Evolutionary conservation across 2,329 filamentous ascomycete species (phyloP).

Genomic region (Ciborinia camelliae): DNA sequence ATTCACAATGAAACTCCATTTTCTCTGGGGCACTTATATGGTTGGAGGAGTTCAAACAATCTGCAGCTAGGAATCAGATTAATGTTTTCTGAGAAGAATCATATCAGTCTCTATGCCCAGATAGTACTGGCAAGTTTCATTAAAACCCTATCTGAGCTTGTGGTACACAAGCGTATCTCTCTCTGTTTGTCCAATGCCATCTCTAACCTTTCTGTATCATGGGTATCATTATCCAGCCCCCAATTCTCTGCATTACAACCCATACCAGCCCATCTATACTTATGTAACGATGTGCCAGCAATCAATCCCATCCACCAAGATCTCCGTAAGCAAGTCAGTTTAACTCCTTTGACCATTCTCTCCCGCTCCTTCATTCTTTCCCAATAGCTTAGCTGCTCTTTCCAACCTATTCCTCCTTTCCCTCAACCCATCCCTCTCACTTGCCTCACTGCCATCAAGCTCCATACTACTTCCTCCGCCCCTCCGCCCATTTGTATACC

Average conservation of each 20-base stretch:
- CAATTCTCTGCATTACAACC: background rate
- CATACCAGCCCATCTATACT: background rate
- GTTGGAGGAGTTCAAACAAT: background rate
- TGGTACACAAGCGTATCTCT: background rate
- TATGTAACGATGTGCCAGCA: background rate
- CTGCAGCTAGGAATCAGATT: background rate
- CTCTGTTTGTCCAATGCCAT: background rate
- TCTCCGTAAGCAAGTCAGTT: background rate
- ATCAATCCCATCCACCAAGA: background rate
- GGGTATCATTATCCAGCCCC: background rate
- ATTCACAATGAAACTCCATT: background rate
- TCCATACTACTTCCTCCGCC: slow-evolving; percentile 2
- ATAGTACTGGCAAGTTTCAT: background rate
- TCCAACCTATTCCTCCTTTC: background rate
- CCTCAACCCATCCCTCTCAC: background rate
- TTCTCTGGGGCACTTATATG: background rate
- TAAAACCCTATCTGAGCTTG: background rate
- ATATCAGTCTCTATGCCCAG: background rate
- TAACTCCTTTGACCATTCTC: background rate
- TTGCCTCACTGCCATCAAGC: slow-evolving; percentile 2
- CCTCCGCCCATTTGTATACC: background rate
- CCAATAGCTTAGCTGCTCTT: slow-evolving; percentile 4
- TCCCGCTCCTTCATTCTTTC: background rate
- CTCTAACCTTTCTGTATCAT: background rate
- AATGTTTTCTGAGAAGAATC: background rate